phyloP scores from a whole-genome alignment of 331 rosid genomes.

The Saraca asoca region DNA sequence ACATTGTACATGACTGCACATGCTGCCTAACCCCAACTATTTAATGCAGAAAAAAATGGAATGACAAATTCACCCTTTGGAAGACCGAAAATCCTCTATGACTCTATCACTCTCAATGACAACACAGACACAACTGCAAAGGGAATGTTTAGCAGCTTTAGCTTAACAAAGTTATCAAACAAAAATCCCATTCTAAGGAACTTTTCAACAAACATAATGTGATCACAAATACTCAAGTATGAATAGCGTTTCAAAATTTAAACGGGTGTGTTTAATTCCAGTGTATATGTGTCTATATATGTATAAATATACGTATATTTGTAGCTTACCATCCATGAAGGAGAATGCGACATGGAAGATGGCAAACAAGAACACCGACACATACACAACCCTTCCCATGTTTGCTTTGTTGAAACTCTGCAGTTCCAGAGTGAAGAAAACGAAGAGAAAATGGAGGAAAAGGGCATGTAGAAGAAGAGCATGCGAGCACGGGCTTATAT shows the following conservation, averaged over 20 bases:
- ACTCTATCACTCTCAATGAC: not conserved
- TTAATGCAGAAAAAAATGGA: not conserved
- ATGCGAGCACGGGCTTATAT: conserved; percentile 53
- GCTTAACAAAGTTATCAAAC: too few species aligned
- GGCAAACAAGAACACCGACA: conserved; percentile 58
- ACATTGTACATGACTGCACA: too few species aligned
- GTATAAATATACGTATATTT: not conserved
- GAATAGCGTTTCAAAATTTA: too few species aligned
- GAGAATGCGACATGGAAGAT: conserved; percentile 56
- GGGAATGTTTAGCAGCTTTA: not conserved
- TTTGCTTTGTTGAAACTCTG: conserved; percentile 22
- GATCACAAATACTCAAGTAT: too few species aligned
- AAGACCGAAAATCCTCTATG: not conserved
- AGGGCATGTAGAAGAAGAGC: not conserved
- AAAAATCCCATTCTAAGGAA: too few species aligned
- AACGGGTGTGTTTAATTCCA: too few species aligned
- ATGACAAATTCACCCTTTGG: not conserved
- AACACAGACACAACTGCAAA: not conserved
- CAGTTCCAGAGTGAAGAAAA: conserved; percentile 4
- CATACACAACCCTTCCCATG: conserved; percentile 39
- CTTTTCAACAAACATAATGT: too few species aligned
- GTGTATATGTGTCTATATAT: not conserved
- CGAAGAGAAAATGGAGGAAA: conserved; percentile 3
- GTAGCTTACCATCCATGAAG: conserved; percentile 64
- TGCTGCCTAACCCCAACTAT: too few species aligned